These are phyloP conservation scores for Teunomyces pallodes DNA, from an alignment of 805 yeast genomes.

Conservation along the genomic window DNA sequence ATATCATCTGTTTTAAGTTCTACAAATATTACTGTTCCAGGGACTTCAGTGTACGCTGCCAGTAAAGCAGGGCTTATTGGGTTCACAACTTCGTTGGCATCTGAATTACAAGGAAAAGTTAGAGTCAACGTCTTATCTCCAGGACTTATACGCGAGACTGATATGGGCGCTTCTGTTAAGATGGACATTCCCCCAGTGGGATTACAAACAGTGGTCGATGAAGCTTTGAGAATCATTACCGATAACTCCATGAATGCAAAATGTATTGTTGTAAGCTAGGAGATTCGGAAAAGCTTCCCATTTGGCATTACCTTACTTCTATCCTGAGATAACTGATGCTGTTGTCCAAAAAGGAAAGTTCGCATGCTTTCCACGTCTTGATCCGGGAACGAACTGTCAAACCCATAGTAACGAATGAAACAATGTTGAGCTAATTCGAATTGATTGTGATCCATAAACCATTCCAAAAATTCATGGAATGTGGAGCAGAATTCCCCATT, in stretches of 20 bases:
- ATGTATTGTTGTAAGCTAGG: conserved; percentile 18
- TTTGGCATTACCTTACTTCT: background rate
- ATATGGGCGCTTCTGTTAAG: conserved; percentile 49
- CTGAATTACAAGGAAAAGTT: conserved; percentile 55
- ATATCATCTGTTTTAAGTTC: conserved; percentile 63
- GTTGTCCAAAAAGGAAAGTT: background rate
- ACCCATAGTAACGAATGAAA: conserved; percentile 11
- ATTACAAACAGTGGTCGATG: conserved; percentile 27
- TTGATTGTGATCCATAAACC: background rate
- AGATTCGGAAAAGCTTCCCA: background rate
- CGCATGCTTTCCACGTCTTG: background rate
- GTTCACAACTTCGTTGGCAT: conserved; percentile 57
- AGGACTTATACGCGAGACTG: conserved; percentile 64
- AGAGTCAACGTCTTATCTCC: conserved; percentile 68
- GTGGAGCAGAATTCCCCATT: conserved; percentile 5
- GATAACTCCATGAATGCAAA: conserved; percentile 30
- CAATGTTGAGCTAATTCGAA: conserved; percentile 11
- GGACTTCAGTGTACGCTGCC: conserved; percentile 66
- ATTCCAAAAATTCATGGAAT: background rate
- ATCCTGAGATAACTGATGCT: background rate
- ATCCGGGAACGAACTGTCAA: background rate
- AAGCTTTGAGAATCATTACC: conserved; percentile 18
- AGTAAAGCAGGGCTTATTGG: conserved; percentile 69
- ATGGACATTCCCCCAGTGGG: conserved; percentile 21
- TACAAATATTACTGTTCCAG: conserved; percentile 38